phyloP scores from a whole-genome alignment of 805 yeast genomes.

The Wickerhamiella kurtzmanii region DNA sequence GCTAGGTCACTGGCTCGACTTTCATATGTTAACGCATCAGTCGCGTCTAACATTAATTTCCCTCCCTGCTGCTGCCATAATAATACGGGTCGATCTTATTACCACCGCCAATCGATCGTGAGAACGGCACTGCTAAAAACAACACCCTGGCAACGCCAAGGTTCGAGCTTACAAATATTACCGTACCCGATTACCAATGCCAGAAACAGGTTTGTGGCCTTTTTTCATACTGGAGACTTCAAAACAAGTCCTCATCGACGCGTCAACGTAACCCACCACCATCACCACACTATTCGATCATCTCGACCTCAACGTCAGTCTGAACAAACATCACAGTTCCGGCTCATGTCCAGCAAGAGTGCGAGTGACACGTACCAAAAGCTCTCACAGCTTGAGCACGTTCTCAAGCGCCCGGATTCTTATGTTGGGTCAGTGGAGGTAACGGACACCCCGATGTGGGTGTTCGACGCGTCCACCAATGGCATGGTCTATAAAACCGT shows the following conservation, averaged over 20 bases:
- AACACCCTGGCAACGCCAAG: neutral
- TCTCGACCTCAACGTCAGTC: neutral
- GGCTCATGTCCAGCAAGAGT: slow-evolving; percentile 4
- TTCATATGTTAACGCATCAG: too few species aligned
- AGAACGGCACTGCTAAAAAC: too few species aligned
- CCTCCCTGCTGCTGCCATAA: too few species aligned
- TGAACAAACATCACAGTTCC: neutral
- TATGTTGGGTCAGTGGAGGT: slow-evolving; percentile 91
- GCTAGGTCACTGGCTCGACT: too few species aligned
- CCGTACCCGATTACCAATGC: neutral
- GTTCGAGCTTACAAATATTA: neutral
- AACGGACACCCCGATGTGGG: slow-evolving; percentile 73
- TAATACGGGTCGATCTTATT: too few species aligned
- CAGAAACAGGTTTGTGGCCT: neutral
- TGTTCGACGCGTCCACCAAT: slow-evolving; percentile 47
- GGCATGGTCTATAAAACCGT: slow-evolving; percentile 45
- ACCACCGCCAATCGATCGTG: too few species aligned
- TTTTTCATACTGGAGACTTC: neutral
- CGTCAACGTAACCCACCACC: neutral
- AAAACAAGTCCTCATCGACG: neutral
- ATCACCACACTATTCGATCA: too few species aligned
- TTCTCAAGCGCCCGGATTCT: slow-evolving; percentile 92
- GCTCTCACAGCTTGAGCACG: slow-evolving; percentile 90
- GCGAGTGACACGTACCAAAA: slow-evolving; percentile 49
- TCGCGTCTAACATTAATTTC: too few species aligned